phyloP scores from a whole-genome alignment of 2,329 filamentous ascomycete genomes.

The Aureobasidium sp. region DNA sequence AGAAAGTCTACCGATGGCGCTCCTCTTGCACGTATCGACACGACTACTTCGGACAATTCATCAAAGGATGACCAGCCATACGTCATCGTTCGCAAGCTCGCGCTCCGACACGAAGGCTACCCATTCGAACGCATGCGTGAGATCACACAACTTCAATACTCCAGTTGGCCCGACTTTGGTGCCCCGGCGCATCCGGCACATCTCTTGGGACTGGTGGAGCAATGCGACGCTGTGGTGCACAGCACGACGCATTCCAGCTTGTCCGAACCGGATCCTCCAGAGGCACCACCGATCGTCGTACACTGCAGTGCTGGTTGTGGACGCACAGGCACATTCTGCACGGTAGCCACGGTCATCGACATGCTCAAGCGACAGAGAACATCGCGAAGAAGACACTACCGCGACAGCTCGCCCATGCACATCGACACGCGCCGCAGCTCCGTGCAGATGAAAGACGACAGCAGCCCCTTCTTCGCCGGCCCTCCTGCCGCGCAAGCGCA shows the following conservation, averaged over 20 bases:
- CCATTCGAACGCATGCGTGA: conserved; percentile 84
- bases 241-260: conserved; percentile 32
- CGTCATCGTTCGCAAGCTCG: conserved; percentile 80
- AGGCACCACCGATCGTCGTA: conserved; percentile 67
- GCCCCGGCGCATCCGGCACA: conserved; percentile 82
- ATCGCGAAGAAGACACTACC: conserved; percentile 25
- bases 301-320: conserved; percentile 96
- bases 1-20: conserved; percentile 27
- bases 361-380: conserved; percentile 80
- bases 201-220: conserved; percentile 78
- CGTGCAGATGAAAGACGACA: conserved; percentile 1
- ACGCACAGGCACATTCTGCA: conserved; percentile 91
- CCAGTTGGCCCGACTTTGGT: conserved; percentile 96
- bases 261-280: conserved; percentile 41
- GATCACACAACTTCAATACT: conserved; percentile 89
- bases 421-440: conserved; percentile 20
- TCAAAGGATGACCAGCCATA: conserved; percentile 52
- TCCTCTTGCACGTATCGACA: conserved; percentile 20
- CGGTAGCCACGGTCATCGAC: conserved; percentile 89
- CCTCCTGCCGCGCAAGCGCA: background rate
- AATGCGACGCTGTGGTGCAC: conserved; percentile 65
- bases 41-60: conserved; percentile 18
- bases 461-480: conserved; percentile 13
- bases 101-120: conserved; percentile 63
- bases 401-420: conserved; percentile 38